phyloP scores from a whole-genome alignment of 768 basidiomycete species.

The Pholiota microspora region DNA sequence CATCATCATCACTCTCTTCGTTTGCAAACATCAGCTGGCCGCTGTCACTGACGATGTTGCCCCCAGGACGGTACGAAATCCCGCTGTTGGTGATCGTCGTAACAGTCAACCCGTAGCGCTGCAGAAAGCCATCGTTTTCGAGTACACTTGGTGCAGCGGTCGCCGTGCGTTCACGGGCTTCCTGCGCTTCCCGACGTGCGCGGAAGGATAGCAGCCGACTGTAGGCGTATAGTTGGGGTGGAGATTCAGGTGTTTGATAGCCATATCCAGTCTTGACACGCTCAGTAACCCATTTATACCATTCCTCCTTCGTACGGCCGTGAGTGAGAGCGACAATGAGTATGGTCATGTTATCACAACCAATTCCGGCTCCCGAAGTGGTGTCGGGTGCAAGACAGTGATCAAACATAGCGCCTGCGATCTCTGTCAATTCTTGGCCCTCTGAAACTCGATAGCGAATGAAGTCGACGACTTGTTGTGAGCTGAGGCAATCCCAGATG shows the following conservation, averaged over 20 bases:
- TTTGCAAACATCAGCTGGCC: conserved; percentile 62
- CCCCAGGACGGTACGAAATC: conserved; percentile 62
- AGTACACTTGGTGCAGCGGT: conserved; percentile 21
- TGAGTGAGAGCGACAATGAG: conserved; percentile 86
- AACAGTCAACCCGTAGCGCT: conserved; percentile 25
- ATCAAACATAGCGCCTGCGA: conserved; percentile 87
- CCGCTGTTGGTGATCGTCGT: conserved; percentile 42
- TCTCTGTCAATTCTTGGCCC: conserved; percentile 75
- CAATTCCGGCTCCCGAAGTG: conserved; percentile 86
- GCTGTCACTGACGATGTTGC: conserved; percentile 46
- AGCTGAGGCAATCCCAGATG: conserved; percentile 97
- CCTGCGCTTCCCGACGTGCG: conserved; percentile 56
- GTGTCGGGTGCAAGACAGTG: conserved; percentile 94
- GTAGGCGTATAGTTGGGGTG: conserved; percentile 75
- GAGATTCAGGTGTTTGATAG: conserved; percentile 69
- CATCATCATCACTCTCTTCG: conserved; percentile 65
- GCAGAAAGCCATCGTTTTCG: conserved; percentile 25
- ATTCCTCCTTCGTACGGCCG: conserved; percentile 86
- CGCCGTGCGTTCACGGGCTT: conserved; percentile 39
- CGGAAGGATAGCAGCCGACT: conserved; percentile 63
- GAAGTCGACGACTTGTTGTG: conserved; percentile 91
- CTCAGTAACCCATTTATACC: conserved; percentile 87
- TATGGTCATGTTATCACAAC: conserved; percentile 99
- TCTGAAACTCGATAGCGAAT: conserved; percentile 80
- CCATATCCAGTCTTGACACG: conserved; percentile 77